phyloP scores from a whole-genome alignment of 2,329 filamentous ascomycete species.

The Cytospora paraplurivora region DNA sequence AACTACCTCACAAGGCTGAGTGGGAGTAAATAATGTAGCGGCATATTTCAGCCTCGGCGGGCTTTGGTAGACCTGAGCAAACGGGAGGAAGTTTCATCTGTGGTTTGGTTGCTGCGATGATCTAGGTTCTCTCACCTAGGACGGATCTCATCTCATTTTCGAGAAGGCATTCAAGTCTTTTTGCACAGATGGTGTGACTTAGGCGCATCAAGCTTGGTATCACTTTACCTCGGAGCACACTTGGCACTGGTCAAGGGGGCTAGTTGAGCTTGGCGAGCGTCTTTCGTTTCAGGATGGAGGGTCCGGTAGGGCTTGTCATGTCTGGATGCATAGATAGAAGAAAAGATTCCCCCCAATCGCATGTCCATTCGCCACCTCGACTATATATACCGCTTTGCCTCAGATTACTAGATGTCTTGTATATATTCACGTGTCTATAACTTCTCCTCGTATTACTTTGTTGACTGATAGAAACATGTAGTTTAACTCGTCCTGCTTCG shows the following conservation, averaged over 20 bases:
- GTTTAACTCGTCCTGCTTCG: no score
- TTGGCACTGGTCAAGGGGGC: not conserved
- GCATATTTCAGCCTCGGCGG: not conserved
- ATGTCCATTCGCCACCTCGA: not conserved
- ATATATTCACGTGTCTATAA: no score
- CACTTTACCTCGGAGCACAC: not conserved
- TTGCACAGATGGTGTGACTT: not conserved
- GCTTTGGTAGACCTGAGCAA: not conserved
- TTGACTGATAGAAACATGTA: no score
- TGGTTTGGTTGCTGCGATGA: not conserved
- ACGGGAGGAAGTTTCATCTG: not conserved
- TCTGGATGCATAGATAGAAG: constrained; percentile 12
- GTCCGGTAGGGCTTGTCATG: not conserved
- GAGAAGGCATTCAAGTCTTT: not conserved
- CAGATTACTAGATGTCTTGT: not conserved
- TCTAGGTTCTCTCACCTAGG: not conserved
- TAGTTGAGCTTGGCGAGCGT: constrained; percentile 1
- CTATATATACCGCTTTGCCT: not conserved
- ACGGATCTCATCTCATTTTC: not conserved
- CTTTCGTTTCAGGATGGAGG: constrained; percentile 6
- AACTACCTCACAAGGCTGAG: constrained; percentile 59
- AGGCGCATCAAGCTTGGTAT: not conserved
- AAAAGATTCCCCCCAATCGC: constrained; percentile 26
- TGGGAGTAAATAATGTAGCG: constrained; percentile 22
- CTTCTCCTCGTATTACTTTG: no score